Evolutionary conservation across 352 stramenopile genomes (phyloP).

Genomic region (Pythium volutum): DNA sequence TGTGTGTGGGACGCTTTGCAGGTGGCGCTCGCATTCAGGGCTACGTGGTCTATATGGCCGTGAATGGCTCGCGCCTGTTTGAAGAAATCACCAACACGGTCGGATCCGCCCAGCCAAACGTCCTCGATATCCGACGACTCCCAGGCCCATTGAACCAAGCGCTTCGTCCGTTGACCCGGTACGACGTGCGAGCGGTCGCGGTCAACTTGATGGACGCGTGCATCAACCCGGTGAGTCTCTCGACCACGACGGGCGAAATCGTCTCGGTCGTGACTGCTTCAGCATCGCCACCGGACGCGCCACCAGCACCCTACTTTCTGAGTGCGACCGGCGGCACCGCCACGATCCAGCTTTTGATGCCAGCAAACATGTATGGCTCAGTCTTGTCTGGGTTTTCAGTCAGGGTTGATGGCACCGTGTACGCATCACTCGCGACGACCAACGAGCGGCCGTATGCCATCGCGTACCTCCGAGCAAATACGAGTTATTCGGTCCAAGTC

Average conservation of each 20-base stretch:
- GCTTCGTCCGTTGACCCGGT: conserved; percentile 34
- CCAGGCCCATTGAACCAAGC: conserved; percentile 21
- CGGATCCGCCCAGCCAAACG: conserved; percentile 11
- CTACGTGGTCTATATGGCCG: conserved; percentile 56
- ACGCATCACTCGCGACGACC: conserved; percentile 21
- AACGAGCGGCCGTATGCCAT: conserved; percentile 28
- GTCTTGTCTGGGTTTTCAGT: conserved; percentile 44
- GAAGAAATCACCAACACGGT: conserved; percentile 37
- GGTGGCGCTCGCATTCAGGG: conserved; percentile 47
- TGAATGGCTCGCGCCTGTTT: conserved; percentile 29
- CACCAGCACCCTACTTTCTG: conserved; percentile 48
- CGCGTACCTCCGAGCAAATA: conserved; percentile 28
- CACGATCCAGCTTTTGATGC: conserved; percentile 40
- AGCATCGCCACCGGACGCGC: conserved; percentile 35
- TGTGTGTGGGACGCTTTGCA: conserved; percentile 15
- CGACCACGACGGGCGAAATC: conserved; percentile 3
- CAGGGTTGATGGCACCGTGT: conserved; percentile 23
- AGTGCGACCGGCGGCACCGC: conserved; percentile 46
- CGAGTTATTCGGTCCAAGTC: conserved; percentile 33
- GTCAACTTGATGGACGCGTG: conserved; percentile 50
- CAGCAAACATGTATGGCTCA: conserved; percentile 52
- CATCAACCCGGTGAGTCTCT: conserved; percentile 23
- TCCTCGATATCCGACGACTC: conserved; percentile 35
- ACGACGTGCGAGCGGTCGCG: conserved; percentile 53
- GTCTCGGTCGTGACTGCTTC: conserved; percentile 26